These are phyloP conservation scores for Saturnispora ahearnii DNA, from an alignment of 805 yeast genomes.

Conservation along the genomic window DNA sequence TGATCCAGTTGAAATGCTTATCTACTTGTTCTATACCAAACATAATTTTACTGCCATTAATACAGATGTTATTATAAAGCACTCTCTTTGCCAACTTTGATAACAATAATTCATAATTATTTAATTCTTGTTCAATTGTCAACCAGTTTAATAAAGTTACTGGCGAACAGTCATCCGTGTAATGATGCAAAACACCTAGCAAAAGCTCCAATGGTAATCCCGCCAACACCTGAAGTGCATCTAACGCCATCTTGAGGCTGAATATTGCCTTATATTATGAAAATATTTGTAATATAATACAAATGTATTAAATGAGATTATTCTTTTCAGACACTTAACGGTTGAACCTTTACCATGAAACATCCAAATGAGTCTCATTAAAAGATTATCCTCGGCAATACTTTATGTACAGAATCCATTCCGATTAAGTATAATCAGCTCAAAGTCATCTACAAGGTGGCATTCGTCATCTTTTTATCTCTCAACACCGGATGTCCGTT, in stretches of 20 bases:
- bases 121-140: neutral
- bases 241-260: neutral
- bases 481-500: too few relatives aligned
- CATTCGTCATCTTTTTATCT: too few relatives aligned
- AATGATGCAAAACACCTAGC: neutral
- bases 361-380: too few relatives aligned
- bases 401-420: too few relatives aligned
- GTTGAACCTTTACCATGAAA: too few relatives aligned
- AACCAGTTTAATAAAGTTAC: slow-evolving; percentile 2
- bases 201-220: neutral
- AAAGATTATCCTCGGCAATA: too few relatives aligned
- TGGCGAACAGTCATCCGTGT: neutral
- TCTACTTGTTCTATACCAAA: slow-evolving; percentile 1
- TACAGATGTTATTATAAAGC: neutral
- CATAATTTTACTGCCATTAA: neutral
- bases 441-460: too few relatives aligned
- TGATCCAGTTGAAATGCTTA: neutral
- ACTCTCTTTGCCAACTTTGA: neutral
- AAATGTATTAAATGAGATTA: too few relatives aligned
- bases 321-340: too few relatives aligned
- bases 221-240: neutral
- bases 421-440: too few relatives aligned
- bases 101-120: neutral
- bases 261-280: too few relatives aligned
- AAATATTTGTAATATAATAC: too few relatives aligned